Evolutionary conservation across 169 alveolate species (phyloP).

Genomic region (Miamiensis avidus): DNA sequence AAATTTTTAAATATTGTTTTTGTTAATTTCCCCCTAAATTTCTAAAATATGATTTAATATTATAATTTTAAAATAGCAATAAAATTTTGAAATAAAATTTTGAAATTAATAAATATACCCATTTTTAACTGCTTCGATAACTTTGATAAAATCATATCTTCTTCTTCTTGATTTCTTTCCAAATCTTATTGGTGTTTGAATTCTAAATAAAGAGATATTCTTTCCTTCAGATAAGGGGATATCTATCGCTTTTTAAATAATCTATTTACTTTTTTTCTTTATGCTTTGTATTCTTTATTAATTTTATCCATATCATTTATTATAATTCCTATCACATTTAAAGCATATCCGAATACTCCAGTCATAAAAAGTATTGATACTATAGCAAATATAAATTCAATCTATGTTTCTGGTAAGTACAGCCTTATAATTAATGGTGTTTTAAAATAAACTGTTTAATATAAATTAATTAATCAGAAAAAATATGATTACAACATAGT

Average conservation of each 20-base stretch:
- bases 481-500: too few species aligned
- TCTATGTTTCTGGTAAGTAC: neutral
- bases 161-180: neutral
- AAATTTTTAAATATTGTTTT: too few species aligned
- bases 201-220: neutral
- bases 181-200: neutral
- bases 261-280: neutral
- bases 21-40: neutral
- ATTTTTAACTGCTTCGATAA: neutral
- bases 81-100: too few species aligned
- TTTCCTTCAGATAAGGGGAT: neutral
- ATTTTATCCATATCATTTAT: too few species aligned
- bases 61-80: too few species aligned
- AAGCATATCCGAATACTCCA: neutral
- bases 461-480: too few species aligned
- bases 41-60: neutral
- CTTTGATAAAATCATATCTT: neutral
- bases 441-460: too few species aligned
- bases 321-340: neutral
- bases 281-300: neutral
- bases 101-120: neutral
- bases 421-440: too few species aligned
- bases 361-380: neutral
- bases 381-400: neutral
- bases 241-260: neutral